Percentiles rank a stretch among this genome's conserved stretches.
Evolutionary conservation across 345 rosid species (phyloP).

Genomic region (Eutrema japonicum): DNA sequence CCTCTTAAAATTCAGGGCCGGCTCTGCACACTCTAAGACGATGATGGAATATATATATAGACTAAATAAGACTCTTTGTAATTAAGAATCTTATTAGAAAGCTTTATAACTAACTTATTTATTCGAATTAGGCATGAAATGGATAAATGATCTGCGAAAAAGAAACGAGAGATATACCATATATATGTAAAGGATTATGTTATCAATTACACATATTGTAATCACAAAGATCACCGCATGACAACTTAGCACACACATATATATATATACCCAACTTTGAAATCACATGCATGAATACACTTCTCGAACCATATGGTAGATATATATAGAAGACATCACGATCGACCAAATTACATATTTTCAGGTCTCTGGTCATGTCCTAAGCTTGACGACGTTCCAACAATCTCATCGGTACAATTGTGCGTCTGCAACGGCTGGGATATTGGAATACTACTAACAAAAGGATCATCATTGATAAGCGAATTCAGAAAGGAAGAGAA

Average conservation of each 20-base stretch:
- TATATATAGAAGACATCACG: conserved; percentile 20
- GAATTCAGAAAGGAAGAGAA: conserved; percentile 74
- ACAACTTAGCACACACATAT: conserved; percentile 22
- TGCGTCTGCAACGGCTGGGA: conserved; percentile 25
- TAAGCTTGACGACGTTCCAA: conserved; percentile 34
- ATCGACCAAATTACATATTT: conserved; percentile 24
- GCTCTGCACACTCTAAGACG: neutral
- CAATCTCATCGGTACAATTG: conserved; percentile 12
- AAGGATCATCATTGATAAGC: conserved; percentile 56
- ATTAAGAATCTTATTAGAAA: neutral
- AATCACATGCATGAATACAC: conserved; percentile 10
- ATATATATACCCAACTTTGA: neutral
- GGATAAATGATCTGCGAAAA: conserved; percentile 15
- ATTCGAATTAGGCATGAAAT: conserved; percentile 2
- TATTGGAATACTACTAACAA: conserved; percentile 26
- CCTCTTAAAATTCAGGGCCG: too few species aligned
- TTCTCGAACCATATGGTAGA: conserved; percentile 7
- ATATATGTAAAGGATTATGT: neutral
- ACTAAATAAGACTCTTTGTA: neutral
- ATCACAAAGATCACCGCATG: conserved; percentile 28
- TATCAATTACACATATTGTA: conserved; percentile 20
- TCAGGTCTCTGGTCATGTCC: conserved; percentile 16
- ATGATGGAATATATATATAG: conserved; percentile 4
- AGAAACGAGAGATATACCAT: conserved; percentile 3
- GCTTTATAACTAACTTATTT: neutral